These are phyloP conservation scores for Boletus barrowsii DNA, from an alignment of 768 basidiomycete species.

Conservation along the genomic window DNA sequence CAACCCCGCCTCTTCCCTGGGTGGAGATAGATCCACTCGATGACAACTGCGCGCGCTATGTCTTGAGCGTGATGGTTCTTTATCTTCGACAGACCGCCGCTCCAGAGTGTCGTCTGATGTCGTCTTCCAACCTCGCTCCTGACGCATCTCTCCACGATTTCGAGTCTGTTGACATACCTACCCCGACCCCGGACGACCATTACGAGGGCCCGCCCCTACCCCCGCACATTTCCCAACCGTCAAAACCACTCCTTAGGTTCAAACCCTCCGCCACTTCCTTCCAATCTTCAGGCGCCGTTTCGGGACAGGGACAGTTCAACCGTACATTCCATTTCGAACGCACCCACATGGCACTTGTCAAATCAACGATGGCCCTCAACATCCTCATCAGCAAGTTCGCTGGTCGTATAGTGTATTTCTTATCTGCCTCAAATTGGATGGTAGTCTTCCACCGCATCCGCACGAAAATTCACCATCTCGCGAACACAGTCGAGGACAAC, in stretches of 20 bases:
- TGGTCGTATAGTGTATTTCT: constrained; percentile 77
- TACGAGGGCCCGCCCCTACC: constrained; percentile 31
- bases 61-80: constrained; percentile 78
- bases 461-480: constrained; percentile 64
- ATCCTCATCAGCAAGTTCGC: constrained; percentile 66
- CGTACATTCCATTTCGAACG: constrained; percentile 48
- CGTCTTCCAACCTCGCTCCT: constrained; percentile 58
- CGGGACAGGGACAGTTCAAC: constrained; percentile 21
- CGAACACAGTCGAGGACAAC: constrained; percentile 46
- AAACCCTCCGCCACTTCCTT: constrained; percentile 41
- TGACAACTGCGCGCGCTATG: constrained; percentile 76
- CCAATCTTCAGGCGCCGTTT: constrained; percentile 37
- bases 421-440: constrained; percentile 86
- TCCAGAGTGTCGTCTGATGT: constrained; percentile 53
- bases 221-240: constrained; percentile 38
- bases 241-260: constrained; percentile 31
- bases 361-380: constrained; percentile 53
- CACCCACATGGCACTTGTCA: constrained; percentile 59
- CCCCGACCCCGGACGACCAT: constrained; percentile 19
- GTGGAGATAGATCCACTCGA: constrained; percentile 73
- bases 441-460: constrained; percentile 72
- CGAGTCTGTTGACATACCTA: constrained; percentile 50
- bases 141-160: constrained; percentile 70
- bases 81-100: constrained; percentile 72
- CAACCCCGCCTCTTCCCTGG: constrained; percentile 40